phyloP scores from a whole-genome alignment of 106 monocot species.

The Gastrodia elata region DNA sequence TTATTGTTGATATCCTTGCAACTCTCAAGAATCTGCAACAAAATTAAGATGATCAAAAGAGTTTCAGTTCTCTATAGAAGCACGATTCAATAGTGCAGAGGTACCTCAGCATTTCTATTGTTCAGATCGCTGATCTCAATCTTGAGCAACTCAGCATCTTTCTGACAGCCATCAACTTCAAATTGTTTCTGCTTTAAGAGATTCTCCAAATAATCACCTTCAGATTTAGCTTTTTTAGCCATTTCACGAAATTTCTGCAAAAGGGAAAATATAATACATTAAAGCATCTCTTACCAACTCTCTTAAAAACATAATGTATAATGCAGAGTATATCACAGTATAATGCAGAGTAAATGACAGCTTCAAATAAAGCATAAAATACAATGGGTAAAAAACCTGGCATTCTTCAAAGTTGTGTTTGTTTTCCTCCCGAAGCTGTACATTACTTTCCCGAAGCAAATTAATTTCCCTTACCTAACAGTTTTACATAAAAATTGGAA shows the following conservation, averaged over 20 bases:
- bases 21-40: conserved; percentile 65
- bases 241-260: conserved; percentile 64
- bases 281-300: neutral
- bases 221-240: conserved; percentile 56
- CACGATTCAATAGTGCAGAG: neutral
- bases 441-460: conserved; percentile 92
- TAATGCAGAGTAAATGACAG: neutral
- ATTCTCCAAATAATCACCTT: conserved; percentile 38
- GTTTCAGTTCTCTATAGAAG: neutral
- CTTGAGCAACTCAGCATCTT: conserved; percentile 39
- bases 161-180: conserved; percentile 38
- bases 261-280: neutral
- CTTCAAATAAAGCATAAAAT: neutral
- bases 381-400: conserved; percentile 37
- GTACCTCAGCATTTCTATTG: conserved; percentile 60
- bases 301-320: neutral
- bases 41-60: conserved; percentile 2
- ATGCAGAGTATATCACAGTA: too few species aligned
- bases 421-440: conserved; percentile 91
- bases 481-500: neutral
- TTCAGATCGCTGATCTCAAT: conserved; percentile 46
- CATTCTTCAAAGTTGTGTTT: conserved; percentile 93
- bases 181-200: conserved; percentile 42
- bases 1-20: conserved; percentile 33
- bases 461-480: conserved; percentile 83